phyloP scores from a whole-genome alignment of 352 stramenopile genomes.

The Phytophthora tubulina region DNA sequence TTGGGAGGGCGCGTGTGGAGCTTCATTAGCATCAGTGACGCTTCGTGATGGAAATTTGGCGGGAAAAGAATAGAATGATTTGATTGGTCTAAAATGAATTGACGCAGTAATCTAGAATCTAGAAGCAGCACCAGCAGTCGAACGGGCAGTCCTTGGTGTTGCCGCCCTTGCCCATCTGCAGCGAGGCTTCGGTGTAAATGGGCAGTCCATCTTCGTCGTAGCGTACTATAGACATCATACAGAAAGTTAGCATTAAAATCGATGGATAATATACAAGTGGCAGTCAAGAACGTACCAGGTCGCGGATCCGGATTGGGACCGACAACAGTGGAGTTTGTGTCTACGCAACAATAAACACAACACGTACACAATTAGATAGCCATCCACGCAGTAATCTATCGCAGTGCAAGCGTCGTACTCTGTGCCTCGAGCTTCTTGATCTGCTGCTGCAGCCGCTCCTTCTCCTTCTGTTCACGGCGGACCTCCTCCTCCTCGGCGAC shows the following conservation, averaged over 20 bases:
- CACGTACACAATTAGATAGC: background rate
- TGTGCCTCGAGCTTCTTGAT: slow-evolving; percentile 86
- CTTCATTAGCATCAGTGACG: slow-evolving; percentile 21
- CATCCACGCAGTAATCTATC: background rate
- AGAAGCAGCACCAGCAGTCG: slow-evolving; percentile 94
- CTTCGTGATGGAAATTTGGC: slow-evolving; percentile 25
- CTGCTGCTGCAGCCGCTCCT: slow-evolving; percentile 73
- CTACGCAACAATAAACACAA: slow-evolving; percentile 38
- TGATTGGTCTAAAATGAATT: slow-evolving; percentile 29
- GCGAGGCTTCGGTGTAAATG: slow-evolving; percentile 87
- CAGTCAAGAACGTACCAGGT: slow-evolving; percentile 56
- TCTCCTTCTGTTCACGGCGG: slow-evolving; percentile 62
- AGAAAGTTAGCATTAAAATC: slow-evolving; percentile 14
- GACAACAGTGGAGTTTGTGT: slow-evolving; percentile 78
- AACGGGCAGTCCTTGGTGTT: slow-evolving; percentile 90
- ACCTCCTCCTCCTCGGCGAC: slow-evolving; percentile 54
- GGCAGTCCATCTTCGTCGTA: slow-evolving; percentile 88
- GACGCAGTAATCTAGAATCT: slow-evolving; percentile 13
- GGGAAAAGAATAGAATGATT: slow-evolving; percentile 14
- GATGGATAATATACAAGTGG: background rate
- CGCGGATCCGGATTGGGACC: slow-evolving; percentile 76
- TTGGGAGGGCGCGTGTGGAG: slow-evolving; percentile 10
- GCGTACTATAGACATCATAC: slow-evolving; percentile 53
- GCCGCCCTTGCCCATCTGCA: slow-evolving; percentile 87
- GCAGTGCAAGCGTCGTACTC: slow-evolving; percentile 52